A percentile compares a stretch with the other conserved stretches of the same genome.
Conservation (phyloP, 495 filamentous ascomycete genomes). For the Sphaerosporella brunnea region DNA sequence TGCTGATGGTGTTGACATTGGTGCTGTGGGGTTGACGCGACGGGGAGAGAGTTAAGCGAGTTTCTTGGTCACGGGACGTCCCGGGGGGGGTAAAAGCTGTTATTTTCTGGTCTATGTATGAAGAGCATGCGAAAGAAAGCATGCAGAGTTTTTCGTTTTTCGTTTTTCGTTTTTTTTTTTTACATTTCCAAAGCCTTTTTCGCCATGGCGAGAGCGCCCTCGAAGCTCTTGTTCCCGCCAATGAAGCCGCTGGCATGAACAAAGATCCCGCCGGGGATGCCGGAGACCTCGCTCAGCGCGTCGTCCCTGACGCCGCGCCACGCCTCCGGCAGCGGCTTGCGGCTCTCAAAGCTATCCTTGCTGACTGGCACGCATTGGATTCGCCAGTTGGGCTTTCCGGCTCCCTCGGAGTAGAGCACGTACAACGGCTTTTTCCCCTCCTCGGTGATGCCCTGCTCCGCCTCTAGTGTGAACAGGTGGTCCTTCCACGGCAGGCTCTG, state of each 20-base stretch:
- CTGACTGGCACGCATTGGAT: slow-evolving; percentile 70
- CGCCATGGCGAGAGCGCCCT: slow-evolving; percentile 80
- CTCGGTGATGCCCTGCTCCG: slow-evolving; percentile 32
- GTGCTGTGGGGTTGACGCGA: neutral
- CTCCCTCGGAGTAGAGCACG: slow-evolving; percentile 80
- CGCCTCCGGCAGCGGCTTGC: slow-evolving; percentile 71
- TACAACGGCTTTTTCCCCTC: slow-evolving; percentile 51
- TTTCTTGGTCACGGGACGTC: too few species aligned
- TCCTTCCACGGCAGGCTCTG: slow-evolving; percentile 83
- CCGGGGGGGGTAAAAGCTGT: too few species aligned
- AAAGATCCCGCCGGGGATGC: slow-evolving; percentile 66
- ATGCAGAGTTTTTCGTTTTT: too few species aligned
- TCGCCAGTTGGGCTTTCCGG: slow-evolving; percentile 53
- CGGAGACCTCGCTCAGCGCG: slow-evolving; percentile 54
- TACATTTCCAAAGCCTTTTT: slow-evolving; percentile 46
- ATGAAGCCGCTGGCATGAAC: slow-evolving; percentile 92
- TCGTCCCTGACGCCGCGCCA: slow-evolving; percentile 85
- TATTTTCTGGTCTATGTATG: too few species aligned
- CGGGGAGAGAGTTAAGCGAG: too few species aligned
- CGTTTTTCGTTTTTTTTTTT: too few species aligned
- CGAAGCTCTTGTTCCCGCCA: slow-evolving; percentile 77
- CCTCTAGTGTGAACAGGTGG: slow-evolving; percentile 78
- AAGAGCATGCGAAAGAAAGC: too few species aligned
- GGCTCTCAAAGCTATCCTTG: slow-evolving; percentile 70
- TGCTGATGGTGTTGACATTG: neutral